Evolutionary conservation across 139 green algal genomes (phyloP).

Genomic region (Mesostigma viride): DNA sequence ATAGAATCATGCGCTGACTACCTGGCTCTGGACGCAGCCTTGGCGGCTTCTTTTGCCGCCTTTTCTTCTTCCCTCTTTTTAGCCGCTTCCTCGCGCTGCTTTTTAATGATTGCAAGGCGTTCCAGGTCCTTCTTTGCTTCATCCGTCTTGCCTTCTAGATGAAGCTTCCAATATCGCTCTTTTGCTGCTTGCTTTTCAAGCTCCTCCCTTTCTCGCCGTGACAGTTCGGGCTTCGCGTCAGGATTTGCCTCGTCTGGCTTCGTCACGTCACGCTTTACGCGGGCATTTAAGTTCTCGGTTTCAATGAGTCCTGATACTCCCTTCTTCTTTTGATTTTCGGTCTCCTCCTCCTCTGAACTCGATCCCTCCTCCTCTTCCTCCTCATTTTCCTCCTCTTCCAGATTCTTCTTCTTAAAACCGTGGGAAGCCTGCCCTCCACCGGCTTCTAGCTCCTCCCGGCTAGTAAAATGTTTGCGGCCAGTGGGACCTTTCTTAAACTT

Average conservation of each 20-base stretch:
- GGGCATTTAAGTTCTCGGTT: constrained; percentile 14
- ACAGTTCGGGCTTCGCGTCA: background rate
- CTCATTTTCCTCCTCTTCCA: background rate
- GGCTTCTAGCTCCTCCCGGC: constrained; percentile 12
- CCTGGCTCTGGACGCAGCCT: too few species aligned
- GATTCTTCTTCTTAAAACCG: too few species aligned
- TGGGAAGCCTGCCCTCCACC: too few species aligned
- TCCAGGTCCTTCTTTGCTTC: constrained; percentile 30
- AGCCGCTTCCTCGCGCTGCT: constrained; percentile 24
- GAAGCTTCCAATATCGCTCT: constrained; percentile 34
- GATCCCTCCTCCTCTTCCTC: constrained; percentile 10
- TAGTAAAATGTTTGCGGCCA: constrained; percentile 5
- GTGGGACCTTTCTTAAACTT: constrained; percentile 20
- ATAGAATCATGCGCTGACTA: too few species aligned
- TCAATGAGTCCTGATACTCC: constrained; percentile 15
- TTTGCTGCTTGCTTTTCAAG: constrained; percentile 28
- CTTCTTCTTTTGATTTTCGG: constrained; percentile 15
- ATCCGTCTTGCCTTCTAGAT: constrained; percentile 33
- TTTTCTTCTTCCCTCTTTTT: constrained; percentile 29
- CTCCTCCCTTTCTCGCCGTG: constrained; percentile 23
- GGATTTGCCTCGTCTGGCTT: constrained; percentile 12
- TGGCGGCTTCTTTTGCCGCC: too few species aligned
- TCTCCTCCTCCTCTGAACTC: background rate
- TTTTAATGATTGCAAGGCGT: constrained; percentile 22
- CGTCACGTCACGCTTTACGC: background rate